phyloP scores from a whole-genome alignment of 495 filamentous ascomycete species.

The Hypoxylon crocopeplum region DNA sequence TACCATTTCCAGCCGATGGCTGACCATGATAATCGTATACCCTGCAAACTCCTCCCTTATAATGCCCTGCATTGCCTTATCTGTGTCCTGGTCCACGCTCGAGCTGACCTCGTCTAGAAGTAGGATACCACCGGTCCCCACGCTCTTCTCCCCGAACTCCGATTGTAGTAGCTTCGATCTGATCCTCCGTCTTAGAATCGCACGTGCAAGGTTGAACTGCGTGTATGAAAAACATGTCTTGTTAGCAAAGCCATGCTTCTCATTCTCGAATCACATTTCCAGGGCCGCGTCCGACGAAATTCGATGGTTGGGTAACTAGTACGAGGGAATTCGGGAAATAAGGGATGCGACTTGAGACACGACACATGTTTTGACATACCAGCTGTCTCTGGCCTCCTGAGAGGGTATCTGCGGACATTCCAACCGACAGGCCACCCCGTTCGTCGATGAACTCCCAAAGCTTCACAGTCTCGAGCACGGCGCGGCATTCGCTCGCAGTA shows the following conservation, averaged over 20 bases:
- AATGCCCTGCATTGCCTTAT: slow-evolving; percentile 15
- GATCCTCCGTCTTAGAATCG: slow-evolving; percentile 54
- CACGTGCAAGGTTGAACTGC: slow-evolving; percentile 68
- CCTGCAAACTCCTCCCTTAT: slow-evolving; percentile 23
- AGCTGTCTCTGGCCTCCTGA: slow-evolving; percentile 71
- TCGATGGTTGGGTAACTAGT: too few species aligned
- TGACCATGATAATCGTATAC: slow-evolving; percentile 31
- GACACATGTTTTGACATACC: too few species aligned
- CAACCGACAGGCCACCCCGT: slow-evolving; percentile 58
- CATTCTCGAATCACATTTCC: too few species aligned
- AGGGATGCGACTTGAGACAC: too few species aligned
- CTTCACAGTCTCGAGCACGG: slow-evolving; percentile 56
- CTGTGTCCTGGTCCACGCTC: slow-evolving; percentile 32
- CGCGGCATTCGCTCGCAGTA: slow-evolving; percentile 49
- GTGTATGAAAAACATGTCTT: too few species aligned
- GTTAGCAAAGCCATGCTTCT: too few species aligned
- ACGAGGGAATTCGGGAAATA: too few species aligned
- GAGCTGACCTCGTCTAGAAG: slow-evolving; percentile 35
- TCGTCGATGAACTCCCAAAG: slow-evolving; percentile 57
- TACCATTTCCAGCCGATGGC: slow-evolving; percentile 30
- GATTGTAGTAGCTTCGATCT: slow-evolving; percentile 18
- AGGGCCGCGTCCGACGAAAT: too few species aligned
- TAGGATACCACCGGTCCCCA: slow-evolving; percentile 17
- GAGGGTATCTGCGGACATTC: slow-evolving; percentile 58
- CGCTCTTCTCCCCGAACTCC: slow-evolving; percentile 24